Conservation (phyloP, 352 stramenopile genomes). For the Hyaloperonospora brassicae region DNA sequence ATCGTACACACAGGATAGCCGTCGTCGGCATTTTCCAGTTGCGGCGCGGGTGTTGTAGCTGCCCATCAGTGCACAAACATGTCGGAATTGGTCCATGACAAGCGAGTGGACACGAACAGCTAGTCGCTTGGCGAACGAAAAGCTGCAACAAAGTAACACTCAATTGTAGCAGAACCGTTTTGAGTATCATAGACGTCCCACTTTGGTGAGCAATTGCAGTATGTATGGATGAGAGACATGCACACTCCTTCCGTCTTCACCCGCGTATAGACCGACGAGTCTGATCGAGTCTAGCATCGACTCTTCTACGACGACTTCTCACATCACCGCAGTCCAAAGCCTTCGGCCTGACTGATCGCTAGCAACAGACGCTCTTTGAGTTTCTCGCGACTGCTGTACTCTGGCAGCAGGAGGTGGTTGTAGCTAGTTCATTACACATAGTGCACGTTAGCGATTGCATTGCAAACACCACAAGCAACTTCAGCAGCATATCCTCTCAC, state of each 20-base stretch:
- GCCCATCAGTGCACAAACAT: neutral
- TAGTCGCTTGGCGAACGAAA: neutral
- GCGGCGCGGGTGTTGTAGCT: neutral
- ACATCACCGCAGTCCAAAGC: constrained; percentile 70
- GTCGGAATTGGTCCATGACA: neutral
- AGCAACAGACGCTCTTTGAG: constrained; percentile 69
- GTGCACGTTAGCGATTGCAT: constrained; percentile 5
- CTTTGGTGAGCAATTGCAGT: too few relatives aligned
- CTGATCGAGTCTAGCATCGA: neutral
- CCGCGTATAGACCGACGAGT: neutral
- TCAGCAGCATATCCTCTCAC: constrained; percentile 22
- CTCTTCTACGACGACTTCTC: neutral
- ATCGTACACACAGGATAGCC: neutral
- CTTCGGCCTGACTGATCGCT: constrained; percentile 78
- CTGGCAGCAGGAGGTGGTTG: constrained; percentile 82
- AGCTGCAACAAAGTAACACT: too few relatives aligned
- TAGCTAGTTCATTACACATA: constrained; percentile 44
- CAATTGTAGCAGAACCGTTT: too few relatives aligned
- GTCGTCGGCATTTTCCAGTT: neutral
- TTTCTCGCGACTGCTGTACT: constrained; percentile 72
- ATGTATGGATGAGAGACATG: too few relatives aligned
- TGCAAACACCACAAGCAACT: neutral
- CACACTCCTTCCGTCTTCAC: too few relatives aligned
- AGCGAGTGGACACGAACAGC: neutral
- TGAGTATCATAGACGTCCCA: too few relatives aligned